Evolutionary conservation across 1,284 basidiomycete species (phyloP), one percentile per base, ranked within the genome.

Genomic region (Leccinum griseonigrum): DNA sequence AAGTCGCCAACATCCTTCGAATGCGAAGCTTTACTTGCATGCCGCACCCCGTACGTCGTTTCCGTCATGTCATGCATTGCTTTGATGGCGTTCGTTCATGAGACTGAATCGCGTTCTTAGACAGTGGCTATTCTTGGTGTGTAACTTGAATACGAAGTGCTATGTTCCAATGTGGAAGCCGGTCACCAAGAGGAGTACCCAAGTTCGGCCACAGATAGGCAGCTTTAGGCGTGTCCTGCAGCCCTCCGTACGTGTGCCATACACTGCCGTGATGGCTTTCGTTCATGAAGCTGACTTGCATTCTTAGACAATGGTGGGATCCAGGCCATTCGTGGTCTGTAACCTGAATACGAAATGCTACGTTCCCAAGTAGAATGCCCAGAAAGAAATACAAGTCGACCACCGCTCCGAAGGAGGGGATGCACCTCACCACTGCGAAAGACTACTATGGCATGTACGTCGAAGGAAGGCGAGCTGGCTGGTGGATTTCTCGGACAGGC

Each of bases 111-210:
- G 13, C 3, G 4, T 22, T 28, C 4, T 7, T 52, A 66, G 64
- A 28, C 28, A 11, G 32, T 13, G 7, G 14, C 55, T 50, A 14
- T 66, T 68, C 26, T 58, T 68, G n/a, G 64, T 66, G 3, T 7
- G 40, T 3, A 52, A 54, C 14, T 0, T 60, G 0, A 7, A 31
- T 32, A 60, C 55, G 43, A 64, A 58, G n/a, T 40, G 64, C 7
- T 60, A 63, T 16, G 40, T 32, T 9, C 40, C 63, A 1, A 14
- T 38, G 14, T 36, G 38, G 31, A 48, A 31, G 28, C 5, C 16
- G 1, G 28, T 32, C 0, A 7, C 18, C 5, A 26, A 59, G 56
- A 58, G 22, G 31, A 14, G 34, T 36, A 36, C 34, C 3, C 34
- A 36, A 14, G 13, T 14, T 36, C 34, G 34, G 13, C 34, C 34